Percentiles rank a stretch among this genome's conserved stretches.
phyloP scores from a whole-genome alignment of 257 asterid species.

The Orobanche coerulescens region DNA sequence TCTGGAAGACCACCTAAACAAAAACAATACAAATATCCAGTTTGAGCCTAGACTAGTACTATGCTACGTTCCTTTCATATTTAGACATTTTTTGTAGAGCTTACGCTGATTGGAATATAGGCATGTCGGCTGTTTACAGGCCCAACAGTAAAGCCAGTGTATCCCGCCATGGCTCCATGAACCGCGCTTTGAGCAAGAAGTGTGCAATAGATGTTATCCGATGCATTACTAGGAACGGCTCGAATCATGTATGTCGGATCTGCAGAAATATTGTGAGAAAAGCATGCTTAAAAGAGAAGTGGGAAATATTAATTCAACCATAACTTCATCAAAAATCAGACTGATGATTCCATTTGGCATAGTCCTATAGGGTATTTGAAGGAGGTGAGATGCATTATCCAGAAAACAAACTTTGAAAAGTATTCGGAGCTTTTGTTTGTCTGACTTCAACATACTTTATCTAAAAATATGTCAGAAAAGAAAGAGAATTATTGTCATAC shows the following conservation, averaged over 20 bases:
- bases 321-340: background rate
- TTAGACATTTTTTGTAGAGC: no score
- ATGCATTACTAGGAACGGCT: conserved; percentile 93
- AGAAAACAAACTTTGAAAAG: no score
- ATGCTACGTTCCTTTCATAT: no score
- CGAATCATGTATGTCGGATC: conserved; percentile 98
- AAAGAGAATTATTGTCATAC: no score
- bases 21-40: no score
- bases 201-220: conserved; percentile 92
- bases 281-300: background rate
- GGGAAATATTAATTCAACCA: background rate
- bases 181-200: conserved; percentile 96
- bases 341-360: no score
- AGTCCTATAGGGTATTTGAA: background rate
- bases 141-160: conserved; percentile 91
- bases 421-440: no score
- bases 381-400: background rate
- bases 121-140: conserved; percentile 87
- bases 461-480: no score
- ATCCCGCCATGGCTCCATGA: conserved; percentile 99
- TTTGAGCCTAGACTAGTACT: no score
- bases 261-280: conserved; percentile 21
- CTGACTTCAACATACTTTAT: no score
- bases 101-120: conserved; percentile 80
- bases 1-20: no score